Evolutionary conservation across 257 asterid species (phyloP).

Genomic region (Anisodus acutangulus): DNA sequence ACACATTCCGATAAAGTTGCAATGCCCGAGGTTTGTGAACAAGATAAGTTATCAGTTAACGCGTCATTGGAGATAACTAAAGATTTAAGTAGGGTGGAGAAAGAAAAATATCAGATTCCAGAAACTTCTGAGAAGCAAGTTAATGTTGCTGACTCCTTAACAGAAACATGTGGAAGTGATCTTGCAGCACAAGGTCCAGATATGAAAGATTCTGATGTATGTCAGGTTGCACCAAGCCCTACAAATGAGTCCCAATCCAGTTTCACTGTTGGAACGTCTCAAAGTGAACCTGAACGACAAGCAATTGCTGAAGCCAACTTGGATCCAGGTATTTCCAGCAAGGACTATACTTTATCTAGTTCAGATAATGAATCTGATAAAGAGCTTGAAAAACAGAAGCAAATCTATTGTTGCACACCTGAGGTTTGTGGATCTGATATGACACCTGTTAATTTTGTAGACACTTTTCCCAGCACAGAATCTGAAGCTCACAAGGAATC

Average conservation of each 20-base stretch:
- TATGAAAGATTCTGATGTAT: constrained; percentile 8
- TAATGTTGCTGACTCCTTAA: neutral
- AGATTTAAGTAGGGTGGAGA: constrained; percentile 28
- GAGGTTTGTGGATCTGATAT: constrained; percentile 34
- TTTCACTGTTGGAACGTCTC: constrained; percentile 23
- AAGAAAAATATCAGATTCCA: constrained; percentile 27
- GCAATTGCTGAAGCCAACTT: constrained; percentile 25
- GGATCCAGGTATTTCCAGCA: neutral
- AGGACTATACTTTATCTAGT: constrained; percentile 11
- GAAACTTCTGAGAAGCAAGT: constrained; percentile 20
- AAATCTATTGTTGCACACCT: neutral
- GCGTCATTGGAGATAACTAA: constrained; percentile 8
- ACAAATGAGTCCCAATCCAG: constrained; percentile 22
- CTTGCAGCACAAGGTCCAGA: constrained; percentile 22
- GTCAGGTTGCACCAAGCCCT: constrained; percentile 27
- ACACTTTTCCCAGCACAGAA: constrained; percentile 12
- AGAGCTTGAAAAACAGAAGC: constrained; percentile 1
- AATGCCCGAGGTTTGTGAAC: constrained; percentile 14
- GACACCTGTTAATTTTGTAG: constrained; percentile 24
- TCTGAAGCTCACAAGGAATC: constrained; percentile 21
- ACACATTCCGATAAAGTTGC: neutral
- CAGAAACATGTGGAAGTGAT: constrained; percentile 21
- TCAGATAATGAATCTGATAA: neutral
- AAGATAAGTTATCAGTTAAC: neutral
- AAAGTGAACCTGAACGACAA: constrained; percentile 22